These are phyloP conservation scores for Amoebophrya sp. DNA, from an alignment of 169 alveolate genomes.

Conservation along the genomic window DNA sequence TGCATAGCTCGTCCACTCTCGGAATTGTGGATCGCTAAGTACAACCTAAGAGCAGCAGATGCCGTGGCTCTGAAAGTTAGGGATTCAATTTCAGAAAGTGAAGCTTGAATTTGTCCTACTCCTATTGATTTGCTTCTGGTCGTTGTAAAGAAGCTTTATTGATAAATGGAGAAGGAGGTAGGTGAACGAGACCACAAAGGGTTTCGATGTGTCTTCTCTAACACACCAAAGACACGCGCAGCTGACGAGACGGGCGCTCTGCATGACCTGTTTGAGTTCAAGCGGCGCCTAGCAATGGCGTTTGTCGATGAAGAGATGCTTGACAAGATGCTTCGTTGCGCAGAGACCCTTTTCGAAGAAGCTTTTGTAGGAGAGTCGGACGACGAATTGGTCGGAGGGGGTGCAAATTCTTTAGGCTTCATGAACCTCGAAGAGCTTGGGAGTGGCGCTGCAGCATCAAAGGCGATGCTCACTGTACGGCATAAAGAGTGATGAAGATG, in stretches of 20 bases:
- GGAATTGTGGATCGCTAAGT: not conserved
- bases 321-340: not conserved
- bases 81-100: too few species aligned
- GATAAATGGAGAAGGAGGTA: too few species aligned
- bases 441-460: too few species aligned
- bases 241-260: conserved; percentile 5
- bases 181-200: too few species aligned
- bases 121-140: too few species aligned
- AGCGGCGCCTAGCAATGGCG: not conserved
- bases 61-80: too few species aligned
- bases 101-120: too few species aligned
- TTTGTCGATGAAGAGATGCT: not conserved
- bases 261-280: not conserved
- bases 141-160: too few species aligned
- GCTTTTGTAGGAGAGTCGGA: not conserved
- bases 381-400: not conserved
- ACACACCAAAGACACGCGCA: too few species aligned
- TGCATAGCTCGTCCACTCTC: not conserved
- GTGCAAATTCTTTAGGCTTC: not conserved
- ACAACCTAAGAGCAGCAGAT: not conserved
- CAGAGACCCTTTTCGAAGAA: not conserved
- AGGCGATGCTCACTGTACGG: too few species aligned
- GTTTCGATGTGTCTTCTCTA: too few species aligned
- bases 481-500: too few species aligned
- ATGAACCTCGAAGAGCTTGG: not conserved